Evolutionary conservation across 441 rosid species (phyloP), one percentile per base, ranked within the genome.

Genomic region (Jatropha multifida): DNA sequence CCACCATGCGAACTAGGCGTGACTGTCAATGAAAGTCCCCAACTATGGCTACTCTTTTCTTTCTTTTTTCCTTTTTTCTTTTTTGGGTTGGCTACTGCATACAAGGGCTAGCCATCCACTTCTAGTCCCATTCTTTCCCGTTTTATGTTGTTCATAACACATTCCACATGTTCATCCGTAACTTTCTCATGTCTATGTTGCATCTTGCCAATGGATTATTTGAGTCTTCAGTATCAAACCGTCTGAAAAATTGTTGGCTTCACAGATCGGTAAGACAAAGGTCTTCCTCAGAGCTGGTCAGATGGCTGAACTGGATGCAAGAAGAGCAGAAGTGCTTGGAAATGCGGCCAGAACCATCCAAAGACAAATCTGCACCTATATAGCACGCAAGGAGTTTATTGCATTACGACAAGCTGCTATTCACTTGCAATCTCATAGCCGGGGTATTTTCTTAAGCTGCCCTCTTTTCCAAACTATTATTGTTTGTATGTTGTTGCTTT

Each of bases 291-390:
- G 99, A 84, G 99, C 99, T 69, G 99, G 99, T 71, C 99, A 97
- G 90, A 97, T 97, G 99, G 99, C 99, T 81, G 98, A 94, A 86
- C 82, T 97, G 85, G 99, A 97, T 86, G 91, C 99, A 68, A 92
- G 99, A 87, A 90, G 99, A 88, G 92, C 99, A 73, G 97, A 90
- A 90, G 96, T 97, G 78, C 99, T 97, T 74, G 99, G 99, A 77
- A 90, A 90, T 88, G 99, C 99, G 10, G 99, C 99, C 74, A 92
- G 89, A 87, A 92, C 82, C 82, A 88, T 97, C 76, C 99, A 97
- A 87, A 90, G 91, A 85, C 96, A 89, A 74, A 89, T 86, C 74
- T 89, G 92, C 78, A 93, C 99, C 44, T 90, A 89, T 74, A 92
- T 94, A 76, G 98, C 99, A 4, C 85, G 90, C 59, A 94, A 90